A percentile compares a stretch with the other conserved stretches of the same genome.
Evolutionary conservation across 345 rosid genomes (phyloP).

Genomic region (Noccaea bulbosa): DNA sequence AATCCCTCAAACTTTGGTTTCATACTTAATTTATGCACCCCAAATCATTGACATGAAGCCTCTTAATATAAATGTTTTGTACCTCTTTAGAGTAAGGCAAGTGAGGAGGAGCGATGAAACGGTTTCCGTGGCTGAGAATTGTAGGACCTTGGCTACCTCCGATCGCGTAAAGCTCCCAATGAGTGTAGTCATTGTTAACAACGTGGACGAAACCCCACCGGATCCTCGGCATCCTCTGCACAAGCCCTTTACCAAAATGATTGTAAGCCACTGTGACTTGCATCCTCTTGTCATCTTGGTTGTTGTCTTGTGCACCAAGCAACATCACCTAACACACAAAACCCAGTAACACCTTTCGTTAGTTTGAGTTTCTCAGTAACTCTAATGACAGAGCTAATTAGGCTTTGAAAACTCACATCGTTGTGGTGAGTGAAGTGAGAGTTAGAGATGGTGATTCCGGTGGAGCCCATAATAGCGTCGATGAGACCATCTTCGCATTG

Average conservation of each 20-base stretch:
- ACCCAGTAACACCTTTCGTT: background rate
- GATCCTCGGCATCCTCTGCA: slow-evolving; percentile 82
- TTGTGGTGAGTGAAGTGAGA: slow-evolving; percentile 76
- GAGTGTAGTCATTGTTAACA: slow-evolving; percentile 79
- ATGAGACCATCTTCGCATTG: slow-evolving; percentile 69
- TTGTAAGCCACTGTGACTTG: slow-evolving; percentile 76
- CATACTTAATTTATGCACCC: background rate
- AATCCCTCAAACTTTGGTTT: background rate
- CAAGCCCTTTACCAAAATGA: slow-evolving; percentile 74
- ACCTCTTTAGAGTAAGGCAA: slow-evolving; percentile 49
- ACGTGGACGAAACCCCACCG: slow-evolving; percentile 78
- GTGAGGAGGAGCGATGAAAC: slow-evolving; percentile 69
- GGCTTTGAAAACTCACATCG: slow-evolving; percentile 49
- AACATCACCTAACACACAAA: slow-evolving; percentile 57
- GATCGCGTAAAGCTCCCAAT: slow-evolving; percentile 77
- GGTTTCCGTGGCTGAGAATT: slow-evolving; percentile 74
- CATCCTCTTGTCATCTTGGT: slow-evolving; percentile 50
- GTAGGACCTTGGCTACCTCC: slow-evolving; percentile 75
- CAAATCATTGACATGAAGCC: background rate
- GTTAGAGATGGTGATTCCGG: slow-evolving; percentile 83
- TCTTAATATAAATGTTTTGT: slow-evolving; percentile 13
- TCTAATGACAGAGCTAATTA: background rate
- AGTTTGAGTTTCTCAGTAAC: background rate
- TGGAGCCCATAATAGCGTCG: slow-evolving; percentile 73
- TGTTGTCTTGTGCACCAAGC: slow-evolving; percentile 62